Percentiles rank a stretch among this genome's conserved stretches.
These are phyloP conservation scores for Psilocybe cubensis DNA, from an alignment of 768 basidiomycete species.

Conservation along the genomic window DNA sequence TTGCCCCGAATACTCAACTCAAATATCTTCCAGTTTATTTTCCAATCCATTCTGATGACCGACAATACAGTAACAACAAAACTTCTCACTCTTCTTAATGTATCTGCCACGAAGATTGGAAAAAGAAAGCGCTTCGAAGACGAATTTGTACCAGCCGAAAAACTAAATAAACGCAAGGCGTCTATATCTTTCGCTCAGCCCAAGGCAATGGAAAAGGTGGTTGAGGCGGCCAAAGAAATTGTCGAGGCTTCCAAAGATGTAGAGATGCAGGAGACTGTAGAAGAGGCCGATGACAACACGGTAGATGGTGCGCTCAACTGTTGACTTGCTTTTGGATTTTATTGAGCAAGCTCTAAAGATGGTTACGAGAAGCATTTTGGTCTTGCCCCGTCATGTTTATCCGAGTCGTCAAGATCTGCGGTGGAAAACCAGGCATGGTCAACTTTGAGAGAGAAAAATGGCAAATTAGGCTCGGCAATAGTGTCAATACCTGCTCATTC, in stretches of 20 bases:
- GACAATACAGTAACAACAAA: conserved; percentile 71
- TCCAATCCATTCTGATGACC: conserved; percentile 28
- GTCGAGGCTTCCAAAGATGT: conserved; percentile 21
- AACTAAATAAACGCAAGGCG: conserved; percentile 71
- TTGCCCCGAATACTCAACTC: too few relatives aligned
- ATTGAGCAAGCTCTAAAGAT: conserved; percentile 28
- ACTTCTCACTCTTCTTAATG: conserved; percentile 87
- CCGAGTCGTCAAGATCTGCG: conserved; percentile 49
- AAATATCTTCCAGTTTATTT: neutral
- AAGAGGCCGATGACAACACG: conserved; percentile 29
- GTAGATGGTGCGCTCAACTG: conserved; percentile 28
- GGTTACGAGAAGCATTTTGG: conserved; percentile 82
- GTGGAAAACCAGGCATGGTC: conserved; percentile 66
- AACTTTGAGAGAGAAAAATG: conserved; percentile 46
- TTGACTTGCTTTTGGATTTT: neutral
- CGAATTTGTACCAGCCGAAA: conserved; percentile 50
- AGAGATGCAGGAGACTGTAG: neutral
- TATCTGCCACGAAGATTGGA: conserved; percentile 75
- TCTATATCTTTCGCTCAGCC: conserved; percentile 34
- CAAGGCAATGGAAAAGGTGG: conserved; percentile 12
- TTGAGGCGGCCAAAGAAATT: too few relatives aligned
- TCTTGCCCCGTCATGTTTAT: conserved; percentile 50
- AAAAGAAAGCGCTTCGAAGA: conserved; percentile 57
- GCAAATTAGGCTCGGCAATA: conserved; percentile 62
- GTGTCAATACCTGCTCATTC: conserved; percentile 51